Conservation (phyloP, 2,329 filamentous ascomycete species). For the Curvularia eragrostidis region DNA sequence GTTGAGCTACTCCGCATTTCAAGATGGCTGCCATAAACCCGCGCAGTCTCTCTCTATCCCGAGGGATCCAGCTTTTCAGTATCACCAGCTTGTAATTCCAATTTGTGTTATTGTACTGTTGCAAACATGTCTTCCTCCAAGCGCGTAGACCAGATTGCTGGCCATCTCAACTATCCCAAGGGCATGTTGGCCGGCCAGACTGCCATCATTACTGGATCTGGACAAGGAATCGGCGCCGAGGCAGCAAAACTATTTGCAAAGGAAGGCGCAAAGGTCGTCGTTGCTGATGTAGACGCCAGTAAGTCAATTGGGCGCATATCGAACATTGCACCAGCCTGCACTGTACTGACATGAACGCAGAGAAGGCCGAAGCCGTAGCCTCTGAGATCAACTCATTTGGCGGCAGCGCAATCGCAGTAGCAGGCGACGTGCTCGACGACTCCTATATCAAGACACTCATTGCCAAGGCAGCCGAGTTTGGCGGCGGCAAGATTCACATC, state of each 20-base stretch:
- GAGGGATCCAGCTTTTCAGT: not conserved
- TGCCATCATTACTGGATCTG: slow-evolving; percentile 86
- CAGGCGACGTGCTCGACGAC: slow-evolving; percentile 77
- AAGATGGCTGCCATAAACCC: slow-evolving; percentile 3
- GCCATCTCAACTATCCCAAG: slow-evolving; percentile 81
- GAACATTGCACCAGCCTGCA: slow-evolving; percentile 13
- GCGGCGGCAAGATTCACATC: slow-evolving; percentile 85
- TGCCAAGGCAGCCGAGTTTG: slow-evolving; percentile 77
- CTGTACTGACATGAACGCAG: slow-evolving; percentile 51
- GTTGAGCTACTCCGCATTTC: slow-evolving; percentile 27
- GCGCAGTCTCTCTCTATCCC: not conserved
- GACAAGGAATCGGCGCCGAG: slow-evolving; percentile 89
- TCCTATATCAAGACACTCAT: slow-evolving; percentile 76
- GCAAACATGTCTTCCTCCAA: slow-evolving; percentile 26
- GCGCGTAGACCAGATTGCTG: slow-evolving; percentile 73
- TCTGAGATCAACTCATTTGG: slow-evolving; percentile 71
- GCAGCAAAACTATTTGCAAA: slow-evolving; percentile 82
- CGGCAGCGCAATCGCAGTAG: slow-evolving; percentile 73
- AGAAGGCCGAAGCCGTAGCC: slow-evolving; percentile 72
- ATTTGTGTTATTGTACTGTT: not conserved
- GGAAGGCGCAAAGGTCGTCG: slow-evolving; percentile 83
- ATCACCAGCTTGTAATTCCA: not conserved
- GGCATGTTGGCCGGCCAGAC: slow-evolving; percentile 80
- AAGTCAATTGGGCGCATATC: slow-evolving; percentile 2
- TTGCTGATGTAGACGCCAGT: slow-evolving; percentile 83